Base-by-base conservation (phyloP, 2,329 filamentous ascomycete genomes). In the Diaporthe citrichinensis region DNA sequence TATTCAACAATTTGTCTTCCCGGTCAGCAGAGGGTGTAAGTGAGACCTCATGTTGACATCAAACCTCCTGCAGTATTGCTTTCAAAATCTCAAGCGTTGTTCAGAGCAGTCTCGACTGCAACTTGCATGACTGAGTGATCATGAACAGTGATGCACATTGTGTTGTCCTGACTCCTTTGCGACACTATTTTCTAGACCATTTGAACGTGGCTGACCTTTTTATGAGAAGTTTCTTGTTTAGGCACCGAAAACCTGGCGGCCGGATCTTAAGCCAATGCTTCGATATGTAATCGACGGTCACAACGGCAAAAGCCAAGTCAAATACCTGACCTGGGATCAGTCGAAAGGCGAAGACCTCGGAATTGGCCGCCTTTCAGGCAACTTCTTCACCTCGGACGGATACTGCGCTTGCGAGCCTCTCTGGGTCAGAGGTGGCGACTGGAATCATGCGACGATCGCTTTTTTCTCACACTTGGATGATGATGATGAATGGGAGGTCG, bases 311-410 rank as follows among this genome's bases (percentile, higher is more conserved):
- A 23, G 8, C 23, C 25, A 46, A 31, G 7, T 53, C 61, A 76
- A 76, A 55, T 76, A 74, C 46, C 44, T 76, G 15, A 76, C 61
- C 7, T 49, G 57, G 34, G n/a, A 73, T 14, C 71, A 53, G n/a
- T 39, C 34, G 17, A 28, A n/a, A 46, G 17, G n/a, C 8, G 3
- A 34, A 23, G 10, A 20, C 0, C 15, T 44, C 6, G 23, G 6
- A 2, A 36, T 41, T 9, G 1, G 12, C 28, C 20, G 20, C 4
- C 28, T n/a, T n/a, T 15, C 14, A 4, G 31, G 39, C 17, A 20
- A 39, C 1, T 74, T 73, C 15, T 76, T 74, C 9, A 25, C 25
- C 14, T 65, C 36, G 3, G 23, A 28, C 17, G 53, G 31, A 2
- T 74, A 53, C 14, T 4, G 44, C 36, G 4, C 3, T 28, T 51